Conservation (phyloP, 495 filamentous ascomycete genomes). For the Saxispiralis lemnorum region DNA sequence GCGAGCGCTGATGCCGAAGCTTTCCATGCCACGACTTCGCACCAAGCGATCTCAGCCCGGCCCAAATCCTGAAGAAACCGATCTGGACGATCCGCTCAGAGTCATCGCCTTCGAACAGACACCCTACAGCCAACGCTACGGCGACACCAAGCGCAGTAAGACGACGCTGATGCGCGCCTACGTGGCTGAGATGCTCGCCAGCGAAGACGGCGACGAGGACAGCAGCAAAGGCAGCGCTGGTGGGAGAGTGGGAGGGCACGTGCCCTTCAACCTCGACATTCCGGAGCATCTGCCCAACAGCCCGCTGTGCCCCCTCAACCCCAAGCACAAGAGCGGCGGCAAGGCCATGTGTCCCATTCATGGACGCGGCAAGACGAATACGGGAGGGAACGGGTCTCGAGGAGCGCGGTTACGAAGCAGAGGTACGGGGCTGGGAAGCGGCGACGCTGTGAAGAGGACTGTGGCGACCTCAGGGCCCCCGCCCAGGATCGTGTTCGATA, state of each 20-base stretch:
- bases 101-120: conserved; percentile 13
- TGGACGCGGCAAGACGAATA: conserved; percentile 16
- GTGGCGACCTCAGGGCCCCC: neutral
- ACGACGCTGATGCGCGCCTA: conserved; percentile 1
- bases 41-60: neutral
- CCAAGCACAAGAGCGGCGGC: conserved; percentile 34
- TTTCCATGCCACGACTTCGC: conserved; percentile 3
- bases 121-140: conserved; percentile 12
- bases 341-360: conserved; percentile 37
- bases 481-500: conserved; percentile 6
- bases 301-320: conserved; percentile 45
- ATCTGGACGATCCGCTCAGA: neutral
- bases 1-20: neutral
- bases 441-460: neutral
- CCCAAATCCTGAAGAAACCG: neutral
- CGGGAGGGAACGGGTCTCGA: neutral
- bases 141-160: conserved; percentile 10
- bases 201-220: conserved; percentile 4
- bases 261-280: conserved; percentile 35
- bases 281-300: conserved; percentile 49
- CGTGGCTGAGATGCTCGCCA: conserved; percentile 2
- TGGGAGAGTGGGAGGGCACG: neutral
- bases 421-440: neutral
- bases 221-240: too few species aligned
- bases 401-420: neutral